Evolutionary conservation across 495 filamentous ascomycete species (phyloP).

Genomic region (Opeltia flavorubescens): DNA sequence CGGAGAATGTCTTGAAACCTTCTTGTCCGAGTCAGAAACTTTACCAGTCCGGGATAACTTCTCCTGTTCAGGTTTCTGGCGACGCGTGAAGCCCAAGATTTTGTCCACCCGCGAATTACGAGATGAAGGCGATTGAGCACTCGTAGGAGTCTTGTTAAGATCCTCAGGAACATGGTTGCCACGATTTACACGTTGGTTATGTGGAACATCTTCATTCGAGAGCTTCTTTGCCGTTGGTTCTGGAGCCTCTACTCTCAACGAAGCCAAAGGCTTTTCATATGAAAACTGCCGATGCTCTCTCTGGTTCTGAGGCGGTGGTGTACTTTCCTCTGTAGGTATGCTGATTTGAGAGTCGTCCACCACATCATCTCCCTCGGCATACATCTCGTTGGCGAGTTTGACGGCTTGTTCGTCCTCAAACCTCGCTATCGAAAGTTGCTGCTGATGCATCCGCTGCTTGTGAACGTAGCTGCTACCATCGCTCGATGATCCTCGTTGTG

Average conservation of each 20-base stretch:
- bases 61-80: neutral
- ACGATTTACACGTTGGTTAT: neutral
- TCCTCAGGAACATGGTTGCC: neutral
- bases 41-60: neutral
- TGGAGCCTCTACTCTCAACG: neutral
- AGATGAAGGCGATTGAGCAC: neutral
- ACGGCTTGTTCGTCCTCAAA: slow-evolving; percentile 17
- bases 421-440: slow-evolving; percentile 16
- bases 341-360: neutral
- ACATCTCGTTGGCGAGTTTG: slow-evolving; percentile 4
- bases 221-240: neutral
- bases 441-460: slow-evolving; percentile 19
- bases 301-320: neutral
- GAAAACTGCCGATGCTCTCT: neutral
- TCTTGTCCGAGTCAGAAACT: neutral
- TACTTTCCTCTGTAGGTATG: neutral
- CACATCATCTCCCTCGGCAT: neutral
- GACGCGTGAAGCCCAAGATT: neutral
- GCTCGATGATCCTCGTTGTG: slow-evolving; percentile 3
- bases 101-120: neutral
- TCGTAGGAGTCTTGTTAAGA: neutral
- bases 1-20: neutral
- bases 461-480: slow-evolving; percentile 20
- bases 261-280: no score
- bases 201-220: no score